Percentiles rank a stretch among this genome's conserved stretches.
phyloP scores from a whole-genome alignment of 129 eudicot genomes.

The Heracleum sosnowskyi region DNA sequence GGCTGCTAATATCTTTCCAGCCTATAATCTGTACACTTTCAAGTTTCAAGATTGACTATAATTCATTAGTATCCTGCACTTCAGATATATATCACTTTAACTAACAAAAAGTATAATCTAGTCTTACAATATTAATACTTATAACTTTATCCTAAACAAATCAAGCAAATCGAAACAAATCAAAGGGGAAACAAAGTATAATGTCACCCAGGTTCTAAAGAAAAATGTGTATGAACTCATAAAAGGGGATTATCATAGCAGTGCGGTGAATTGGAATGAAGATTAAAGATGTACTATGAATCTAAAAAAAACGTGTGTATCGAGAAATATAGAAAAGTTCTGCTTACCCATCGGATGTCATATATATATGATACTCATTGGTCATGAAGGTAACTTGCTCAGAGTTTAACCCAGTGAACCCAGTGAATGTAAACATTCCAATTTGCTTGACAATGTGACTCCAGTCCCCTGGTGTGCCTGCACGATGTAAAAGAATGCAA shows the following conservation, averaged over 20 bases:
- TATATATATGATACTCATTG: conserved; percentile 59
- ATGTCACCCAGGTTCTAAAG: not conserved
- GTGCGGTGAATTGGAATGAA: not conserved
- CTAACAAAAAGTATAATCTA: no score
- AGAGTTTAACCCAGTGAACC: conserved; percentile 51
- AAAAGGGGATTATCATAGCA: not conserved
- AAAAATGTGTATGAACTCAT: not conserved
- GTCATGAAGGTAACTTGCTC: conserved; percentile 77
- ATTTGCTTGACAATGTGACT: conserved; percentile 77
- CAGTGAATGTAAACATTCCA: conserved; percentile 79
- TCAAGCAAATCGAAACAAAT: no score
- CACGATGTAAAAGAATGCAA: conserved; percentile 2
- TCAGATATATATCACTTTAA: no score
- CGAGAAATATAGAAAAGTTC: not conserved
- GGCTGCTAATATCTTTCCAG: no score
- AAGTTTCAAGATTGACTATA: no score
- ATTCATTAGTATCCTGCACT: no score
- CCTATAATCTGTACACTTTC: no score
- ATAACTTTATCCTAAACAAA: no score
- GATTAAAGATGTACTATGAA: not conserved
- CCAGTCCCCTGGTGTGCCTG: conserved; percentile 90
- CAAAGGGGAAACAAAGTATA: no score
- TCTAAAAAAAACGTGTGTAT: not conserved
- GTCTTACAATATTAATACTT: no score
- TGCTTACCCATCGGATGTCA: conserved; percentile 78